A percentile compares a stretch with the other conserved stretches of the same genome.
Evolutionary conservation across 768 basidiomycete species (phyloP).

Genomic region (Suillus hirtellus): DNA sequence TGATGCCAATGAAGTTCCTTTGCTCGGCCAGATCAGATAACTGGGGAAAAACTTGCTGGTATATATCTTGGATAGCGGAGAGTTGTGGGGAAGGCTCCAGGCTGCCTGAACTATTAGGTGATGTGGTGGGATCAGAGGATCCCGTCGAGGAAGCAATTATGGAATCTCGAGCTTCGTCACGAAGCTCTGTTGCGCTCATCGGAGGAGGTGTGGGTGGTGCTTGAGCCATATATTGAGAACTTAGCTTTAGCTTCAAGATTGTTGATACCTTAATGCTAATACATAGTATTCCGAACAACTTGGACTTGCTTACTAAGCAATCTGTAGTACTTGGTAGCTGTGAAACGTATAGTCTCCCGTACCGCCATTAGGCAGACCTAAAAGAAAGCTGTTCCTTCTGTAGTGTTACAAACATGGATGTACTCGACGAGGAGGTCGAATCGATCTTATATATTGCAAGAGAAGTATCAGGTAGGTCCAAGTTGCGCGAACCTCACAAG

Average conservation of each 20-base stretch:
- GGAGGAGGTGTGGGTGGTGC: constrained; percentile 67
- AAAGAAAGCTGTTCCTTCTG: neutral
- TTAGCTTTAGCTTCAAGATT: constrained; percentile 15
- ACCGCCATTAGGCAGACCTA: neutral
- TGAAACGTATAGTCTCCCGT: neutral
- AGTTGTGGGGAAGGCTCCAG: constrained; percentile 20
- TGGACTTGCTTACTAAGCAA: constrained; percentile 25
- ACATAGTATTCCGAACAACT: too few species aligned
- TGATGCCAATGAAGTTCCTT: constrained; percentile 44
- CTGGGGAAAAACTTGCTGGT: constrained; percentile 44
- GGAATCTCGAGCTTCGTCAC: constrained; percentile 46
- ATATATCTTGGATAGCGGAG: constrained; percentile 32
- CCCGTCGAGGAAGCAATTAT: neutral
- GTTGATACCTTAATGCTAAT: too few species aligned
- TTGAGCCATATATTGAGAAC: constrained; percentile 44
- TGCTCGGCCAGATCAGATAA: constrained; percentile 47
- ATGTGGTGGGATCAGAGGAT: neutral
- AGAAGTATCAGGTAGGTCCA: constrained; percentile 77
- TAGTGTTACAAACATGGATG: constrained; percentile 44
- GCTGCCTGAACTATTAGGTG: constrained; percentile 11
- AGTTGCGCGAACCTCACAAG: constrained; percentile 2
- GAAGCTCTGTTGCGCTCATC: constrained; percentile 54
- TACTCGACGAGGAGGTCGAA: constrained; percentile 77
- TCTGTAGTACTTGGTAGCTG: neutral
- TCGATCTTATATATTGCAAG: constrained; percentile 88